These are phyloP conservation scores for Podospora pseudoanserina DNA, from an alignment of 495 filamentous ascomycete genomes.

Conservation along the genomic window DNA sequence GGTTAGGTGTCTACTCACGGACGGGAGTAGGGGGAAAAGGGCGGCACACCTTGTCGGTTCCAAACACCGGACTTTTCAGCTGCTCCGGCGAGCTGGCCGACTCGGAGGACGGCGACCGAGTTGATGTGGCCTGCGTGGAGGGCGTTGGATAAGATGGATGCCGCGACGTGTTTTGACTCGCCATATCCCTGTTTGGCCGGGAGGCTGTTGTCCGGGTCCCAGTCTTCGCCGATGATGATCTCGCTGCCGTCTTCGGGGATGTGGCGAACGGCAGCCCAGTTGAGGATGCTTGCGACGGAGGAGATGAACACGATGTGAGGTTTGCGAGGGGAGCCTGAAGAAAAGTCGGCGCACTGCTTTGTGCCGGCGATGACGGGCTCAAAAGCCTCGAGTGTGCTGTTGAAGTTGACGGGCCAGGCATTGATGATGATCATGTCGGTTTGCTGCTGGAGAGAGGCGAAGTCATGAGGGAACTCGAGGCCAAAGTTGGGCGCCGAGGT, in stretches of 20 bases:
- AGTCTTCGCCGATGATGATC: slow-evolving; percentile 2
- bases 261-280: slow-evolving; percentile 6
- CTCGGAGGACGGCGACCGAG: not conserved
- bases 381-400: slow-evolving; percentile 9
- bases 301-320: slow-evolving; percentile 12
- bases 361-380: slow-evolving; percentile 7
- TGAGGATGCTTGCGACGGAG: slow-evolving; percentile 7
- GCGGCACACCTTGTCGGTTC: slow-evolving; percentile 7
- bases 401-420: slow-evolving; percentile 17
- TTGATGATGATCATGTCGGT: slow-evolving; percentile 6
- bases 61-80: slow-evolving; percentile 5
- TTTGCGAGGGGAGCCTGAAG: not conserved
- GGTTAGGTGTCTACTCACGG: too few species aligned
- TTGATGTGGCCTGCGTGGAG: not conserved
- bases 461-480: not conserved
- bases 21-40: too few species aligned
- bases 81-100: slow-evolving; percentile 13
- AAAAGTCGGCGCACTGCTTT: slow-evolving; percentile 12
- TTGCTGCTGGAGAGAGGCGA: not conserved
- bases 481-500: slow-evolving; percentile 1
- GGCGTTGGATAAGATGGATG: slow-evolving; percentile 5
- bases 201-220: slow-evolving; percentile 13
- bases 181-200: slow-evolving; percentile 10
- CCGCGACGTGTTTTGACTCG: slow-evolving; percentile 15
- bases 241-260: not conserved